Percentiles rank a stretch among this genome's conserved stretches.
phyloP scores from a whole-genome alignment of 2,329 filamentous ascomycete species.

The Diplodia corticola region DNA sequence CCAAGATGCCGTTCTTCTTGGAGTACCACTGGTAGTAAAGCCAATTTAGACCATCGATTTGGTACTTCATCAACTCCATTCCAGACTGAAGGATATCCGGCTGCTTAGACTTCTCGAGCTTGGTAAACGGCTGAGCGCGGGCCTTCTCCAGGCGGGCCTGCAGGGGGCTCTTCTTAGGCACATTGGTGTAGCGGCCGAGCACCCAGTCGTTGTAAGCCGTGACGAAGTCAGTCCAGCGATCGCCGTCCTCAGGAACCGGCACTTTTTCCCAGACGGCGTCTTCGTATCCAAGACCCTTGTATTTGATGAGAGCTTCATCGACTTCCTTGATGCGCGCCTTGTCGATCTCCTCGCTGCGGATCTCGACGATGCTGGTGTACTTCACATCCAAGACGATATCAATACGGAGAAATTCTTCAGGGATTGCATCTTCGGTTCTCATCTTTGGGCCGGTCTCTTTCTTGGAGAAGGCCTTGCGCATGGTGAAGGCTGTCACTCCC shows the following conservation, averaged over 20 bases:
- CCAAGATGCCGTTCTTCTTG: slow-evolving; percentile 82
- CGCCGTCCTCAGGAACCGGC: slow-evolving; percentile 63
- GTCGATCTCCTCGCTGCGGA: slow-evolving; percentile 67
- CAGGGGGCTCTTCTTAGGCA: slow-evolving; percentile 57
- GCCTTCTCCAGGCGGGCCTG: slow-evolving; percentile 68
- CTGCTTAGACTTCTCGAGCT: slow-evolving; percentile 68
- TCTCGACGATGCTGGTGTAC: slow-evolving; percentile 60
- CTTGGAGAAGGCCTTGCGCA: slow-evolving; percentile 76
- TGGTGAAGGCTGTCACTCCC: slow-evolving; percentile 63
- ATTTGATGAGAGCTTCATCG: slow-evolving; percentile 78
- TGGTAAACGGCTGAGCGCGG: slow-evolving; percentile 65
- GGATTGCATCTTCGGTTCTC: slow-evolving; percentile 75
- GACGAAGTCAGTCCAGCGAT: slow-evolving; percentile 76
- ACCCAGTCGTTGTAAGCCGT: slow-evolving; percentile 86
- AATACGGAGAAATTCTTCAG: slow-evolving; percentile 79
- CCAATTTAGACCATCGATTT: slow-evolving; percentile 93
- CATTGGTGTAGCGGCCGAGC: slow-evolving; percentile 71
- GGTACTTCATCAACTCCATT: slow-evolving; percentile 88
- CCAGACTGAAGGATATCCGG: slow-evolving; percentile 67
- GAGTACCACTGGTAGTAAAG: slow-evolving; percentile 86
- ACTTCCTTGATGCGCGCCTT: slow-evolving; percentile 71
- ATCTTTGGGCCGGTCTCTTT: slow-evolving; percentile 68
- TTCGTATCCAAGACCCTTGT: slow-evolving; percentile 87
- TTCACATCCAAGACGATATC: slow-evolving; percentile 87
- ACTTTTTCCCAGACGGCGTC: slow-evolving; percentile 88